Evolutionary conservation across 1,284 basidiomycete species (phyloP).

Genomic region (Ustanciosporium gigantosporum): DNA sequence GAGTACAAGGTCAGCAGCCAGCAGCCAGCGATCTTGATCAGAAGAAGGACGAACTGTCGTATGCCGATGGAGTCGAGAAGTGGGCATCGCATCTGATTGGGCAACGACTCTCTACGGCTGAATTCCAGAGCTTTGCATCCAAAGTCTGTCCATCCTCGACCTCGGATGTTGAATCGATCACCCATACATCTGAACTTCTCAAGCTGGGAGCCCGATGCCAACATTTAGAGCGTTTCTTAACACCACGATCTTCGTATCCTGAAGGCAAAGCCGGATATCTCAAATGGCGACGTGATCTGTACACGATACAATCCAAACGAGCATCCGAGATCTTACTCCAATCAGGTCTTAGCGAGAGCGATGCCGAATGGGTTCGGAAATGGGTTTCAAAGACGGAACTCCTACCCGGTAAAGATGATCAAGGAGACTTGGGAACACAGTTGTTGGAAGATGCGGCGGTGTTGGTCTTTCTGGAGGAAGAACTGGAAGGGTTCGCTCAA

Average conservation of each 20-base stretch:
- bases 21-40: slow-evolving; percentile 1
- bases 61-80: slow-evolving; percentile 52
- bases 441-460: slow-evolving; percentile 57
- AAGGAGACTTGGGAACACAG: slow-evolving; percentile 46
- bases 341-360: slow-evolving; percentile 26
- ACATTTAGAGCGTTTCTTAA: slow-evolving; percentile 55
- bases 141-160: slow-evolving; percentile 11
- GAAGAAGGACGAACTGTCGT: slow-evolving; percentile 49
- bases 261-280: slow-evolving; percentile 58
- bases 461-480: slow-evolving; percentile 52
- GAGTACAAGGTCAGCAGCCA: slow-evolving; percentile 1
- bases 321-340: slow-evolving; percentile 39
- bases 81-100: slow-evolving; percentile 23
- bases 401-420: slow-evolving; percentile 26
- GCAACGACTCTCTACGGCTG: slow-evolving; percentile 18
- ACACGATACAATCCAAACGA: slow-evolving; percentile 48
- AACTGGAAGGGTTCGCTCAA: slow-evolving; percentile 45
- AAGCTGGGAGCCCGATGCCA: slow-evolving; percentile 56
- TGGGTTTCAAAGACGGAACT: slow-evolving; percentile 58
- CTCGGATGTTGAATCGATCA: slow-evolving; percentile 12
- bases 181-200: slow-evolving; percentile 26
- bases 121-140: slow-evolving; percentile 15
- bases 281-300: slow-evolving; percentile 54
- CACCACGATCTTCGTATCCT: slow-evolving; percentile 48
- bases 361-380: slow-evolving; percentile 38